A percentile compares a stretch with the other conserved stretches of the same genome.
phyloP scores from a whole-genome alignment of 2,329 filamentous ascomycete genomes.

The Pseudogymnoascus sp. region DNA sequence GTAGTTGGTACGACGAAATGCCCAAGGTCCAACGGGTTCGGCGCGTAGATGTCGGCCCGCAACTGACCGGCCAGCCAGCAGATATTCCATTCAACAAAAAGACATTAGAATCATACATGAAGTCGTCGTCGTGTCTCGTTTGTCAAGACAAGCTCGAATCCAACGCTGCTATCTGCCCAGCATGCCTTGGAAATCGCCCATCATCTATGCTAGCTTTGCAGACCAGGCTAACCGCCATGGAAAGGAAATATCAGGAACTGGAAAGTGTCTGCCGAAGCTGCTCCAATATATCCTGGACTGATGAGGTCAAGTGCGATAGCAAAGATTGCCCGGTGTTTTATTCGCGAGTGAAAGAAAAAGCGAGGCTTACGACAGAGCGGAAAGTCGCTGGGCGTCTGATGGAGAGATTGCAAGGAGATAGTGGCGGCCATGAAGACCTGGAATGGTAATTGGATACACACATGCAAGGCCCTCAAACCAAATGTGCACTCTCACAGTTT shows the following conservation, averaged over 20 bases:
- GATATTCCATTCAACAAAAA: conserved; percentile 38
- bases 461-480: neutral
- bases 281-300: conserved; percentile 60
- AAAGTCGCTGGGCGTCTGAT: conserved; percentile 34
- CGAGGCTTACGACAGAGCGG: conserved; percentile 33
- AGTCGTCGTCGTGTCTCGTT: conserved; percentile 66
- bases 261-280: conserved; percentile 71
- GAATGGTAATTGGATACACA: conserved; percentile 21
- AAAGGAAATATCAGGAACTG: conserved; percentile 56
- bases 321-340: conserved; percentile 93
- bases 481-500: neutral
- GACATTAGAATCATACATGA: conserved; percentile 93
- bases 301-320: conserved; percentile 80
- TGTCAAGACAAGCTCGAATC: conserved; percentile 47
- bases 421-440: conserved; percentile 18
- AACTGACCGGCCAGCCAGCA: conserved; percentile 27
- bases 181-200: conserved; percentile 47
- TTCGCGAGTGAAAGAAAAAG: conserved; percentile 55
- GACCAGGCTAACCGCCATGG: conserved; percentile 50
- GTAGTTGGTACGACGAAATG: conserved; percentile 94
- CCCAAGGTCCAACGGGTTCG: conserved; percentile 76
- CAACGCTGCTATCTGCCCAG: conserved; percentile 44
- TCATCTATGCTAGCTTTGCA: conserved; percentile 57
- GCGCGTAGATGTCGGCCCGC: conserved; percentile 30
- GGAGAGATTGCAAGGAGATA: conserved; percentile 30